Evolutionary conservation across 805 yeast species (phyloP).

Genomic region (Danielia oregonensis): DNA sequence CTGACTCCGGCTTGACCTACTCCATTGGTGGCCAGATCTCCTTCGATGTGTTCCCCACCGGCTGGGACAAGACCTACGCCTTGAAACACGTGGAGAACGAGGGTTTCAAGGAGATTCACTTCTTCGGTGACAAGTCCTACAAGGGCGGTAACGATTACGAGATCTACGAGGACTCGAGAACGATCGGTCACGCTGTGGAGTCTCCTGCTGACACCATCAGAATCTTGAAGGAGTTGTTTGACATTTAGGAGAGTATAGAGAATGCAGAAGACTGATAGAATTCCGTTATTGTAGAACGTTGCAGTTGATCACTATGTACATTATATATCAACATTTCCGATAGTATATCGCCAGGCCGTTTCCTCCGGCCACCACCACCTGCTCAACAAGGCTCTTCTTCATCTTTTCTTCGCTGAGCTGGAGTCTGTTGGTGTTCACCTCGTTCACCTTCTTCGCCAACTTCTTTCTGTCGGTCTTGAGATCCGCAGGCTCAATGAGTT

Average conservation of each 20-base stretch:
- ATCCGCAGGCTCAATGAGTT: slow-evolving; percentile 53
- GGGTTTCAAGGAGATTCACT: slow-evolving; percentile 84
- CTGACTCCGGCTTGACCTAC: slow-evolving; percentile 84
- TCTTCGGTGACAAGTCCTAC: slow-evolving; percentile 97
- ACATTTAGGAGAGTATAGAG: background rate
- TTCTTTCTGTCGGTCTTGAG: slow-evolving; percentile 10
- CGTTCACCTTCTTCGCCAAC: slow-evolving; percentile 23
- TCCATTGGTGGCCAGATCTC: slow-evolving; percentile 99
- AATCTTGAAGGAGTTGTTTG: slow-evolving; percentile 80
- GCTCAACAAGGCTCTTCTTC: slow-evolving; percentile 38
- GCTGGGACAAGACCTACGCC: slow-evolving; percentile 99
- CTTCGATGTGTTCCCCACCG: slow-evolving; percentile 99
- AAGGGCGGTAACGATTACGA: slow-evolving; percentile 99
- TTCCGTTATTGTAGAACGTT: too few relatives aligned
- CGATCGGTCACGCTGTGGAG: slow-evolving; percentile 91
- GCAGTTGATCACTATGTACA: too few relatives aligned
- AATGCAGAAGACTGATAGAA: too few relatives aligned
- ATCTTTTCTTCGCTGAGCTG: slow-evolving; percentile 32
- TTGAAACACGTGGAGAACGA: slow-evolving; percentile 86
- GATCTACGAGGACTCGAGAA: slow-evolving; percentile 87
- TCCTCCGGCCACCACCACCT: slow-evolving; percentile 60
- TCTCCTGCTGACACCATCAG: slow-evolving; percentile 85
- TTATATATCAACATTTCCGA: slow-evolving; percentile 25
- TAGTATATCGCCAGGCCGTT: slow-evolving; percentile 63
- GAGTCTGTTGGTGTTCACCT: slow-evolving; percentile 42